phyloP scores from a whole-genome alignment of 306 rosid genomes.

The Clitoria ternatea region DNA sequence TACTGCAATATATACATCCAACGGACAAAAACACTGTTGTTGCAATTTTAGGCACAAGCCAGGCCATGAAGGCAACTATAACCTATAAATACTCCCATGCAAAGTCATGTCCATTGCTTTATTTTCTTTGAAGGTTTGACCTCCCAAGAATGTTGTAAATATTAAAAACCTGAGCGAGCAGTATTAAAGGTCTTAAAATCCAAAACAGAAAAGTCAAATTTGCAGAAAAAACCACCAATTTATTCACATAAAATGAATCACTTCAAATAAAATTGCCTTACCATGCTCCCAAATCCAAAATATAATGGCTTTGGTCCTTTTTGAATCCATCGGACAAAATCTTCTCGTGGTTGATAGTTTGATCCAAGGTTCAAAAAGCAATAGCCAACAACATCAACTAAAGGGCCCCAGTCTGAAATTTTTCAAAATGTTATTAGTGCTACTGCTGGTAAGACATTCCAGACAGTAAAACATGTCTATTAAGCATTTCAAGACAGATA shows the following conservation, averaged over 20 bases:
- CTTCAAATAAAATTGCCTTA: conserved; percentile 34
- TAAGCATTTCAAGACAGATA: background rate
- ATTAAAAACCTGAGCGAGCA: background rate
- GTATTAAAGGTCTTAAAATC: conserved; percentile 3
- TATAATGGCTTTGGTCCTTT: conserved; percentile 68
- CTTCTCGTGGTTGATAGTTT: conserved; percentile 68
- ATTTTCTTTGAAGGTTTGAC: background rate
- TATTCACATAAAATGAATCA: background rate
- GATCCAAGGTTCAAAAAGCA: conserved; percentile 75
- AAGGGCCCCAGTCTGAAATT: conserved; percentile 80
- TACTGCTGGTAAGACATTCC: conserved; percentile 3
- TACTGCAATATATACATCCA: background rate
- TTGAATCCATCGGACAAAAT: conserved; percentile 62
- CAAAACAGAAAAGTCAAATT: background rate
- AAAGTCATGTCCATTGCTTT: background rate
- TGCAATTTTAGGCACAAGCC: background rate
- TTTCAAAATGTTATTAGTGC: conserved; percentile 20
- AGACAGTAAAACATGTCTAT: background rate
- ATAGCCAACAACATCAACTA: conserved; percentile 83
- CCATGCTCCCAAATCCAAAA: conserved; percentile 95
- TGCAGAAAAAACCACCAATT: background rate
- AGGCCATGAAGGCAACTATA: background rate
- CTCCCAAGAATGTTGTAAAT: background rate
- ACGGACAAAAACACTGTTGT: background rate
- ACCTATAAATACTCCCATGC: background rate